Base-by-base conservation (phyloP, 2,329 filamentous ascomycete genomes). In the Ophiostoma sp. region DNA sequence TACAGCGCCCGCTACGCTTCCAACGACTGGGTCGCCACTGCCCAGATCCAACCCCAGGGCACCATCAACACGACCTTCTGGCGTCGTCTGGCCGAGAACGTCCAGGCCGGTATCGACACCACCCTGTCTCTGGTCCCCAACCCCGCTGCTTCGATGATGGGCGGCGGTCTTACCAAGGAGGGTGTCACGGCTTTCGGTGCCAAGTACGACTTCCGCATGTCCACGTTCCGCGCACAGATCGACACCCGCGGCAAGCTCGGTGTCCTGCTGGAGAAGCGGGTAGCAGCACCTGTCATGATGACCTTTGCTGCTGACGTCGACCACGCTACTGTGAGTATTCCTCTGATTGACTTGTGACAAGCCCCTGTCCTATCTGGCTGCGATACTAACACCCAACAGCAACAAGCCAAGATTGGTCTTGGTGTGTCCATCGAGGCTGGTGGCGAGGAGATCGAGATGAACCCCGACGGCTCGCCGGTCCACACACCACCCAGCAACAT, bases 181-280 rank as follows among this genome's bases (percentile, higher is more conserved):
- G 95, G 95, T 68, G 85, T 92, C 71, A 93, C 96, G 67, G 92
- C 93, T 67, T 85, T 98, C 75, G 95, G 94, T 75, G 92, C 93
- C 77, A 99, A 99, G 82, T 99, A 99, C 81, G 94, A 97, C 79
- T 99, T 99, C 87, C 87, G 92, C 76, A 91, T 93, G 81, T 95
- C 92, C 68, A 95, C 92, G 66, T 97, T 97, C 88, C 89, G 94
- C 73, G 95, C 94, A 62, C 95, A 99, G 82, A 86, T 98, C 74
- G 95, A 99, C 81, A 96, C 93, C 76, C 89, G 92, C 78, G 95
- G 95, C 78, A 97, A 96, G 83, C 85, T 99, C 71, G 92, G 90
- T 80, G 95, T 92, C 77, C 81, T 97, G 76, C 82, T 98, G 74
- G 95, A 99, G 85, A 98, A 97, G 88, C 89, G 93, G 76, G 91